Conservation (phyloP, 495 filamentous ascomycete species). For the Entonaema liquescens region DNA sequence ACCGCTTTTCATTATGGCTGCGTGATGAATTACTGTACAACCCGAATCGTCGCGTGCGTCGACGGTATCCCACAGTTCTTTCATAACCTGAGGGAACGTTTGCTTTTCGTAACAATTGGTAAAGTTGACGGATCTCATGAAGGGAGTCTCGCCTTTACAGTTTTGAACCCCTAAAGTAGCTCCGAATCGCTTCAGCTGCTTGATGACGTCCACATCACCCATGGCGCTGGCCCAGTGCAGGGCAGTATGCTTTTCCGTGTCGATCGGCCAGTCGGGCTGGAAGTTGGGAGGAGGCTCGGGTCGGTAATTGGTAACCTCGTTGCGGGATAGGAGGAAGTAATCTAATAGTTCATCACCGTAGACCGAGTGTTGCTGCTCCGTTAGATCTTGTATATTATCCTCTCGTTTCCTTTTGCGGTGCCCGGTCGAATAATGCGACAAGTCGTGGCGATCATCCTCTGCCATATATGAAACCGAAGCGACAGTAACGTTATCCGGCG, state of each 20-base stretch:
- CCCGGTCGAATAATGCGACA: conserved; percentile 70
- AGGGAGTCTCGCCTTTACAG: conserved; percentile 85
- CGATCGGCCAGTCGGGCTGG: conserved; percentile 86
- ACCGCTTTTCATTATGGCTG: conserved; percentile 80
- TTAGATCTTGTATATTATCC: conserved; percentile 69
- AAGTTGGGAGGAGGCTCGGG: conserved; percentile 84
- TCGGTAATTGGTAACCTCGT: conserved; percentile 70
- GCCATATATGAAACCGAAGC: conserved; percentile 83
- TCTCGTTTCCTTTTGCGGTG: conserved; percentile 83
- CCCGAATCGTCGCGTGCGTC: conserved; percentile 76
- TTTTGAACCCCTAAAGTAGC: conserved; percentile 75
- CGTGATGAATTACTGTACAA: conserved; percentile 91
- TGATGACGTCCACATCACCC: conserved; percentile 92
- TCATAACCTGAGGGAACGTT: conserved; percentile 82
- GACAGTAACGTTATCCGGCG: conserved; percentile 79
- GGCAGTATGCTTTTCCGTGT: conserved; percentile 86
- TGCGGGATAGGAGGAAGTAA: conserved; percentile 87
- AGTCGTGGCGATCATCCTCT: conserved; percentile 77
- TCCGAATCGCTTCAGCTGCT: conserved; percentile 78
- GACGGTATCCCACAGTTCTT: conserved; percentile 79
- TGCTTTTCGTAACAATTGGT: conserved; percentile 94
- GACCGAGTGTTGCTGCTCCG: conserved; percentile 82
- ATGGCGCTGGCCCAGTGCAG: conserved; percentile 98
- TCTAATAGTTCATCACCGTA: conserved; percentile 93
- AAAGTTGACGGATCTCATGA: conserved; percentile 94